phyloP scores from a whole-genome alignment of 768 basidiomycete genomes.

The Daedaleopsis nitida region DNA sequence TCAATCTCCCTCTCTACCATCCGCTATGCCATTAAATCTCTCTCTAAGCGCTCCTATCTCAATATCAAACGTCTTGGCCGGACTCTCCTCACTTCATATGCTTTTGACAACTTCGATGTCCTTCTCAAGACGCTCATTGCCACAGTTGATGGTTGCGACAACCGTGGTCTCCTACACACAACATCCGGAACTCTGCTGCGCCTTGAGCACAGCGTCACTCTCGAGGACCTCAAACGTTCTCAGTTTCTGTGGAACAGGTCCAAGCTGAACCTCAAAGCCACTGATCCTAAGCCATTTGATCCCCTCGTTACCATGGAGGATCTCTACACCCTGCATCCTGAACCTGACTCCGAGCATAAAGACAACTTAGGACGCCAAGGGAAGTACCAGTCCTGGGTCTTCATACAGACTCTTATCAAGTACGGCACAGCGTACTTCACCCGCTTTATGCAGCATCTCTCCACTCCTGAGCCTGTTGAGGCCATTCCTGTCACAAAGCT shows the following conservation, averaged over 20 bases:
- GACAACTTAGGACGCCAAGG: constrained; percentile 3
- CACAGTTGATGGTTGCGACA: constrained; percentile 30
- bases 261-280: constrained; percentile 23
- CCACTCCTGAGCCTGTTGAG: background rate
- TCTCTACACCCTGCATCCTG: background rate
- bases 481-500: background rate
- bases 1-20: background rate
- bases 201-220: constrained; percentile 23
- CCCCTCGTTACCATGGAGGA: background rate
- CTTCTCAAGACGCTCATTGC: constrained; percentile 33
- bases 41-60: constrained; percentile 23
- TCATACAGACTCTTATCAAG: constrained; percentile 27
- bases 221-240: constrained; percentile 34
- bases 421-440: constrained; percentile 28
- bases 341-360: background rate
- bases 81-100: constrained; percentile 30
- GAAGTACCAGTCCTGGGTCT: constrained; percentile 27
- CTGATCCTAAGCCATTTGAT: background rate
- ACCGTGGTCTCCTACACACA: constrained; percentile 26
- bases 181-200: constrained; percentile 37
- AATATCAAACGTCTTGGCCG: constrained; percentile 26
- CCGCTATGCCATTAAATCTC: background rate
- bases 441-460: background rate
- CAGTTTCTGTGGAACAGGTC: constrained; percentile 36
- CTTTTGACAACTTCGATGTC: constrained; percentile 47